phyloP scores from a whole-genome alignment of 2,329 filamentous ascomycete species.

The Neurospora sp. region DNA sequence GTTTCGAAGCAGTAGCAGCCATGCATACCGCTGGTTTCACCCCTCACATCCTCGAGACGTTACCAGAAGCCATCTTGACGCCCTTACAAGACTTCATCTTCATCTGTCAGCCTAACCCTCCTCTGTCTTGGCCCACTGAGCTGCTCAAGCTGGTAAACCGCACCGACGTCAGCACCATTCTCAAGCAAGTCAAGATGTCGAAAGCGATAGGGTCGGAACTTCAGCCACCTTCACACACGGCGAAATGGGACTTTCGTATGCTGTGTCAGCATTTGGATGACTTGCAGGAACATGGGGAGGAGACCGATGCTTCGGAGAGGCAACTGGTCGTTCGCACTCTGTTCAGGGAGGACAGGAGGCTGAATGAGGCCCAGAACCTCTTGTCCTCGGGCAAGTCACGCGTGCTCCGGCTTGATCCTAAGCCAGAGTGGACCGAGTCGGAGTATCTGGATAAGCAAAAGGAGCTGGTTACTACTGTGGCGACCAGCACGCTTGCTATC shows the following conservation, averaged over 20 bases:
- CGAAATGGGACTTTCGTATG: constrained; percentile 65
- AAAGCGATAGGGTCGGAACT: constrained; percentile 27
- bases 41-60: constrained; percentile 59
- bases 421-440: constrained; percentile 73
- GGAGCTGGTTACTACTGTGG: constrained; percentile 75
- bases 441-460: constrained; percentile 89
- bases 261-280: constrained; percentile 61
- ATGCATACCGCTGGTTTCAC: constrained; percentile 63
- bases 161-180: constrained; percentile 64
- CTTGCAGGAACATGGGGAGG: constrained; percentile 53
- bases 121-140: constrained; percentile 61
- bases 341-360: constrained; percentile 83
- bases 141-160: constrained; percentile 69
- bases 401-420: constrained; percentile 63
- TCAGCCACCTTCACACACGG: constrained; percentile 52
- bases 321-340: constrained; percentile 75
- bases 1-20: constrained; percentile 59
- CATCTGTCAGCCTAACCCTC: constrained; percentile 74
- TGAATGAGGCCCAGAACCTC: constrained; percentile 74
- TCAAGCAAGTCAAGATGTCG: constrained; percentile 36
- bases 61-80: constrained; percentile 75
- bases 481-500: constrained; percentile 78
- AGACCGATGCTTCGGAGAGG: constrained; percentile 73
- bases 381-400: constrained; percentile 79
- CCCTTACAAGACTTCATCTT: constrained; percentile 76